Conservation (phyloP, 176 grass and related monocot species). For the Phoenix roebelenii region DNA sequence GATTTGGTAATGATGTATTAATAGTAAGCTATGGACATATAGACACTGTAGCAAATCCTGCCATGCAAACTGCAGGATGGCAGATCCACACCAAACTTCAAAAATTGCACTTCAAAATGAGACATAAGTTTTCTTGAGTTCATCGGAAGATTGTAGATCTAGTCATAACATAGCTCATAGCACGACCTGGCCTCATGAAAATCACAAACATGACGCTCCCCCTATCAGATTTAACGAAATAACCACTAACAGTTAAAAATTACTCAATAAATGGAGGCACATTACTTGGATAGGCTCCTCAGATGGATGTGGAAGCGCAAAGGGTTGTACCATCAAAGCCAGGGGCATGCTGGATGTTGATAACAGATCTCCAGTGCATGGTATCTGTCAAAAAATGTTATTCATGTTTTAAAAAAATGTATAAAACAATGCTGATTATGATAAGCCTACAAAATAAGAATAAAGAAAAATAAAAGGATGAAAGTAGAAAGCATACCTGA, state of each 20-base stretch:
- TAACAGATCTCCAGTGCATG: conserved; percentile 79
- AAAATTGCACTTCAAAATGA: too few relatives aligned
- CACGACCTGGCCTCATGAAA: too few relatives aligned
- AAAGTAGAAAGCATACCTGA: conserved; percentile 37
- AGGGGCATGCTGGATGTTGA: conserved; percentile 72
- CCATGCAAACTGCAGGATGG: too few relatives aligned
- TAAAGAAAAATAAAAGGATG: neutral
- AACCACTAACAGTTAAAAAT: neutral
- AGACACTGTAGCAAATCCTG: too few relatives aligned
- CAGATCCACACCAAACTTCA: too few relatives aligned
- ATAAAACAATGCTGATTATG: neutral
- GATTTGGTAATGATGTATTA: too few relatives aligned
- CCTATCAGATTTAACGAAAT: neutral
- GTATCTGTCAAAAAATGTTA: conserved; percentile 48
- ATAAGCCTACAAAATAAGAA: conserved; percentile 6
- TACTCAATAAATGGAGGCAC: neutral
- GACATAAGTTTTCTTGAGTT: too few relatives aligned
- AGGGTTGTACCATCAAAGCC: conserved; percentile 81
- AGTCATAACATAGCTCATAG: too few relatives aligned
- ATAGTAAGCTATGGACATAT: too few relatives aligned
- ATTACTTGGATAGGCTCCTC: conserved; percentile 81
- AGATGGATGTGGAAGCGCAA: conserved; percentile 67
- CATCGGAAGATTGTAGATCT: too few relatives aligned
- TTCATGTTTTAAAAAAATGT: too few relatives aligned
- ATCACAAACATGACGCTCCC: too few relatives aligned